These are phyloP conservation scores for Ophiorrhiza pumila DNA, from an alignment of 257 asterid species.

Conservation along the genomic window DNA sequence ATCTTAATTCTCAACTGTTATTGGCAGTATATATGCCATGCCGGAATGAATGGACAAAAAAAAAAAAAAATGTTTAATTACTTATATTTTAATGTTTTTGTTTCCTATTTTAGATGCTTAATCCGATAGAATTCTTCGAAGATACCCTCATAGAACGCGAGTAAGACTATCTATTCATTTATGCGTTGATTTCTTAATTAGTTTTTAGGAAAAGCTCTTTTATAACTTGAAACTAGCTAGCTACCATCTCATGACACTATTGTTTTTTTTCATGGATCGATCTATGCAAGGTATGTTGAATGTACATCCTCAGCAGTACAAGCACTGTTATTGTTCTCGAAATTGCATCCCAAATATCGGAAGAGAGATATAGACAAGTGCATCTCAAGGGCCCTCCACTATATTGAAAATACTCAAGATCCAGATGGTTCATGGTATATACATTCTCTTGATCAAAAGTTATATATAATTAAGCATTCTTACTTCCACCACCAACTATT, in stretches of 20 bases:
- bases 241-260: too few species aligned
- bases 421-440: constrained; percentile 44
- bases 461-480: too few species aligned
- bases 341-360: constrained; percentile 30
- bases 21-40: too few species aligned
- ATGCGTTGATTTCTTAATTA: too few species aligned
- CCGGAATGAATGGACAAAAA: too few species aligned
- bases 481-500: too few species aligned
- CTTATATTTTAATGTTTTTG: not conserved
- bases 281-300: constrained; percentile 37
- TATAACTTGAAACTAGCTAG: not conserved
- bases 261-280: too few species aligned
- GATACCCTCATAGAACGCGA: constrained; percentile 46
- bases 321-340: constrained; percentile 32
- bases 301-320: constrained; percentile 57
- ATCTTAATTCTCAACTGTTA: too few species aligned
- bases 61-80: not conserved
- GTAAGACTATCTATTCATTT: constrained; percentile 22
- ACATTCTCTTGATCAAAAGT: not conserved
- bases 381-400: constrained; percentile 31
- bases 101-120: constrained; percentile 32
- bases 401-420: constrained; percentile 33
- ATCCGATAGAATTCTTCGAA: constrained; percentile 46
- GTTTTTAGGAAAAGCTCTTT: not conserved
- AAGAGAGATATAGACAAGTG: constrained; percentile 37